Conservation (phyloP, 352 stramenopile genomes). For the Phytophthora meadii region DNA sequence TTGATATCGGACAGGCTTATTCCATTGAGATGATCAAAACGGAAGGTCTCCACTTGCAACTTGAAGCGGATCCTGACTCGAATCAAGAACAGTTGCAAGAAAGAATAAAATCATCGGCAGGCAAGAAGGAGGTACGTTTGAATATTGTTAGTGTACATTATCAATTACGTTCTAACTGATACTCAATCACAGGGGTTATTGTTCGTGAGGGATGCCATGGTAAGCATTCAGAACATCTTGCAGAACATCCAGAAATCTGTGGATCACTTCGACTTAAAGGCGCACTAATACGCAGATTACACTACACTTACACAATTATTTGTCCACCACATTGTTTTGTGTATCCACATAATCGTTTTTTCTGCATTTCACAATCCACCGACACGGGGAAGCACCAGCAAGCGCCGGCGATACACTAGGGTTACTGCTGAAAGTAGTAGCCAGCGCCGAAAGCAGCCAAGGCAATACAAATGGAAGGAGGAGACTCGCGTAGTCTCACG, state of each 20-base stretch:
- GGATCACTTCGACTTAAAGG: slow-evolving; percentile 44
- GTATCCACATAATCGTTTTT: slow-evolving; percentile 15
- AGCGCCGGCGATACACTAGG: slow-evolving; percentile 5
- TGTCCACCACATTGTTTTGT: slow-evolving; percentile 12
- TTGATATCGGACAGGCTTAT: slow-evolving; percentile 36
- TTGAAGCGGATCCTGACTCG: slow-evolving; percentile 28
- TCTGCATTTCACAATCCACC: slow-evolving; percentile 18
- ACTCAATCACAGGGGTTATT: slow-evolving; percentile 34
- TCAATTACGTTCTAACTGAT: too few relatives aligned
- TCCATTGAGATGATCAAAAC: slow-evolving; percentile 61
- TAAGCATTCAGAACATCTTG: slow-evolving; percentile 56
- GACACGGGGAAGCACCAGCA: slow-evolving; percentile 35
- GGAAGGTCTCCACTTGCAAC: slow-evolving; percentile 51
- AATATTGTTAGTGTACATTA: too few relatives aligned
- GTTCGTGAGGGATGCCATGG: slow-evolving; percentile 56
- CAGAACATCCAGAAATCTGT: slow-evolving; percentile 49
- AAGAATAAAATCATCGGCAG: slow-evolving; percentile 27
- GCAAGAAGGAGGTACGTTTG: slow-evolving; percentile 47
- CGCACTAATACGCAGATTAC: slow-evolving; percentile 5
- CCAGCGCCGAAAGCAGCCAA: neutral
- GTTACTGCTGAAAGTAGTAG: neutral
- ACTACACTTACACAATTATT: slow-evolving; percentile 13
- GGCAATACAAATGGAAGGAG: slow-evolving; percentile 43
- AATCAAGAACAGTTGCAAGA: slow-evolving; percentile 28
- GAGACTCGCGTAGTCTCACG: slow-evolving; percentile 68